Percentiles rank a stretch among this genome's conserved stretches.
Evolutionary conservation across 192 early-diverging fungal species (phyloP).

Genomic region (Mortierella claussenii): DNA sequence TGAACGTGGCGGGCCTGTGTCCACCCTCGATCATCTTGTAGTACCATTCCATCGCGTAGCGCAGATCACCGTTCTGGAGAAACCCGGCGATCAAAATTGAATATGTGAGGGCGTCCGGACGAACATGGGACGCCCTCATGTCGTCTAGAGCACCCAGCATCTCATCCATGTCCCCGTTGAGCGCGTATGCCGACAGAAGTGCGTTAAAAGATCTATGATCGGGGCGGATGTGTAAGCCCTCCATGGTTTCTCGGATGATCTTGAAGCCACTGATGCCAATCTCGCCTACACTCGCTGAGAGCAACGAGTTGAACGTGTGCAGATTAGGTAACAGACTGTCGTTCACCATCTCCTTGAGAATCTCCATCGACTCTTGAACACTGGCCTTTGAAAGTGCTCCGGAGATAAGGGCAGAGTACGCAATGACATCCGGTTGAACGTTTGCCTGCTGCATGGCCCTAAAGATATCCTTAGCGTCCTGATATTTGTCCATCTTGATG

Average conservation of each 20-base stretch:
- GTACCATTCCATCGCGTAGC: conserved; percentile 50
- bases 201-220: conserved; percentile 47
- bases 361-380: conserved; percentile 32
- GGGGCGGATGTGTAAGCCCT: conserved; percentile 17
- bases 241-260: conserved; percentile 37
- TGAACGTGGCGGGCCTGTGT: conserved; percentile 10
- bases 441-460: conserved; percentile 36
- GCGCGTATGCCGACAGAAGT: conserved; percentile 31
- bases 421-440: conserved; percentile 47
- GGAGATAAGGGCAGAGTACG: conserved; percentile 41
- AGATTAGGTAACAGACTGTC: conserved; percentile 41
- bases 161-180: conserved; percentile 41
- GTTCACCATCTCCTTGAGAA: conserved; percentile 35
- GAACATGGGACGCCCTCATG: conserved; percentile 23
- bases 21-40: conserved; percentile 39
- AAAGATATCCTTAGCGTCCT: conserved; percentile 39
- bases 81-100: conserved; percentile 46
- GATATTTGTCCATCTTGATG: conserved; percentile 45
- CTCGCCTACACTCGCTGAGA: conserved; percentile 39
- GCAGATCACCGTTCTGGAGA: conserved; percentile 45
- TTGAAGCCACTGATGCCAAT: conserved; percentile 18
- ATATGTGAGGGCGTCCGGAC: conserved; percentile 36
- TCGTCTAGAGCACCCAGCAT: conserved; percentile 23
- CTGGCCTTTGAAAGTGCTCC: conserved; percentile 17
- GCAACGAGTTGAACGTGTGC: conserved; percentile 41